phyloP scores from a whole-genome alignment of 441 rosid species.

The Arabidopsis hybrid region DNA sequence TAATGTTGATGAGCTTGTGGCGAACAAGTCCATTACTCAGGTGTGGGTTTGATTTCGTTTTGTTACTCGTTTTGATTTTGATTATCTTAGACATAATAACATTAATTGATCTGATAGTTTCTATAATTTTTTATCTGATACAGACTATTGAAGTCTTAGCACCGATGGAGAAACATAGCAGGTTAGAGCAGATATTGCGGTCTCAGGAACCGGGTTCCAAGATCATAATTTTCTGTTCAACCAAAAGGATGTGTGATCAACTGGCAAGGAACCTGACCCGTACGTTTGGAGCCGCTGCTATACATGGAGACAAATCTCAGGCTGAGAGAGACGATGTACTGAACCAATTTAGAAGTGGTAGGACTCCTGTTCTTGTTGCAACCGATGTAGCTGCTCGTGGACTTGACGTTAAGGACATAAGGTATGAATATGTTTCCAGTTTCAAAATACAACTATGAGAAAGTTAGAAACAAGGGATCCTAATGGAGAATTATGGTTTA shows the following conservation, averaged over 20 bases:
- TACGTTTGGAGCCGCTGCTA: slow-evolving; percentile 89
- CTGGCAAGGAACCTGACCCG: slow-evolving; percentile 86
- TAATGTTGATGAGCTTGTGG: slow-evolving; percentile 96
- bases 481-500: slow-evolving; percentile 23
- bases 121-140: not conserved
- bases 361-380: slow-evolving; percentile 97
- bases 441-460: not conserved
- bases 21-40: slow-evolving; percentile 98
- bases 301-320: slow-evolving; percentile 99
- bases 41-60: slow-evolving; percentile 46
- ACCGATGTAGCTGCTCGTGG: slow-evolving; percentile 99
- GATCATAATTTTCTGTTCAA: slow-evolving; percentile 90
- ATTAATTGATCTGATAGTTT: slow-evolving; percentile 4
- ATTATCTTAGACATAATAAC: not conserved
- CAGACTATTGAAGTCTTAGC: slow-evolving; percentile 80
- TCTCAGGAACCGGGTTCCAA: slow-evolving; percentile 98
- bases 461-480: slow-evolving; percentile 1
- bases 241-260: slow-evolving; percentile 97
- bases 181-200: slow-evolving; percentile 87
- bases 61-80: not conserved
- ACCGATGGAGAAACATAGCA: slow-evolving; percentile 84
- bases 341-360: slow-evolving; percentile 86
- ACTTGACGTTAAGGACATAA: slow-evolving; percentile 92
- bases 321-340: slow-evolving; percentile 86
- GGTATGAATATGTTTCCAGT: slow-evolving; percentile 47